Percentiles rank a stretch among this genome's conserved stretches.
phyloP scores from a whole-genome alignment of 2,329 filamentous ascomycete species.

The Pseudopyricularia javanii region DNA sequence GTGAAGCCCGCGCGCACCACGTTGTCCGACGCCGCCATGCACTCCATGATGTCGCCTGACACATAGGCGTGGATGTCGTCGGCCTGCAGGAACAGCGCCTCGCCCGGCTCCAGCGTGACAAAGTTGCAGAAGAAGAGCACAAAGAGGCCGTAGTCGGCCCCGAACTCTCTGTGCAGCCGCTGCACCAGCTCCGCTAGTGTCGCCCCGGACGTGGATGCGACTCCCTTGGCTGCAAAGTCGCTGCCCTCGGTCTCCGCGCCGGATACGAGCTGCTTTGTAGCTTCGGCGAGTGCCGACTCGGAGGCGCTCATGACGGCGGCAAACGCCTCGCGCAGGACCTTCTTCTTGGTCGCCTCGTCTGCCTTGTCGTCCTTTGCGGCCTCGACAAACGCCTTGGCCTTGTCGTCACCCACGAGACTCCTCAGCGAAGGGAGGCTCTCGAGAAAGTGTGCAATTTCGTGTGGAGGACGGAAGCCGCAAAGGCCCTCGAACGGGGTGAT shows the following conservation, averaged over 20 bases:
- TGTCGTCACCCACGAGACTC: constrained; percentile 53
- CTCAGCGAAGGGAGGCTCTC: constrained; percentile 43
- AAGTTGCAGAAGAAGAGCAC: constrained; percentile 97
- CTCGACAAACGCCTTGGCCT: constrained; percentile 43
- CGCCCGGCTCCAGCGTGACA: constrained; percentile 73
- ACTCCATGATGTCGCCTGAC: constrained; percentile 91
- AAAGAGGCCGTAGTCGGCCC: constrained; percentile 81
- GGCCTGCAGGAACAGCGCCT: constrained; percentile 91
- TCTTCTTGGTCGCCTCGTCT: constrained; percentile 53
- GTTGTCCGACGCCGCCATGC: constrained; percentile 98
- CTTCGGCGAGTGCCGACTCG: constrained; percentile 48
- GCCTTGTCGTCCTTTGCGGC: constrained; percentile 32
- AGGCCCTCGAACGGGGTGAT: constrained; percentile 93
- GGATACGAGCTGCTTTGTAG: constrained; percentile 56
- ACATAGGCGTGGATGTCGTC: constrained; percentile 97
- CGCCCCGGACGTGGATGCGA: constrained; percentile 52
- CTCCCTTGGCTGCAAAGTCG: constrained; percentile 64
- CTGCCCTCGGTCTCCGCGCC: constrained; percentile 56
- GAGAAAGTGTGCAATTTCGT: constrained; percentile 79
- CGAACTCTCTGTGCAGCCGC: constrained; percentile 73
- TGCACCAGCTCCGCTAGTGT: constrained; percentile 66
- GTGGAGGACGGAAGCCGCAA: constrained; percentile 83
- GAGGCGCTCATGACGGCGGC: constrained; percentile 69
- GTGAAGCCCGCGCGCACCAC: constrained; percentile 96
- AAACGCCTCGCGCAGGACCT: constrained; percentile 64